These are phyloP conservation scores for Chlamydomonas sphaeroides DNA, from an alignment of 139 green algal genomes.

Conservation along the genomic window DNA sequence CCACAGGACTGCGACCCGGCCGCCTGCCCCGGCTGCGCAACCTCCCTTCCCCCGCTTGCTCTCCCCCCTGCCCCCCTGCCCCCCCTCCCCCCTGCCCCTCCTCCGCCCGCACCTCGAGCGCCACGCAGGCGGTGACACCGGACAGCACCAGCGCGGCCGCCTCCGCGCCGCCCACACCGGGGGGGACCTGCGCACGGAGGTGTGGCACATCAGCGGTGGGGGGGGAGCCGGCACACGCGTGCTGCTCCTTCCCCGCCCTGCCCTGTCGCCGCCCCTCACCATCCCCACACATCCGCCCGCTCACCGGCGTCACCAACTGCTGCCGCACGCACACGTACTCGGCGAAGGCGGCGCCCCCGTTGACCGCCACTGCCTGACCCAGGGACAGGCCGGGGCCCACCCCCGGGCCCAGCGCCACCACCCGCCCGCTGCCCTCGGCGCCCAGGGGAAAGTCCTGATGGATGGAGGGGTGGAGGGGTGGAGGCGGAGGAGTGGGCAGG, in stretches of 20 bases:
- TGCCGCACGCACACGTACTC: constrained; percentile 63
- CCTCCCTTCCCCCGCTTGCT: no score
- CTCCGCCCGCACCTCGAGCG: constrained; percentile 61
- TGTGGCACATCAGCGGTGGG: no score
- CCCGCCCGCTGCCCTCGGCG: constrained; percentile 66
- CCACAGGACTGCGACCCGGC: no score
- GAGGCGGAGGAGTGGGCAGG: neutral
- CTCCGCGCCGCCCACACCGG: constrained; percentile 31
- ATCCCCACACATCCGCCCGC: no score
- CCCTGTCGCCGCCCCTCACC: no score
- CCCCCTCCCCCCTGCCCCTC: no score
- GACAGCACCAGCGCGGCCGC: constrained; percentile 59
- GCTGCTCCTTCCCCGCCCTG: no score
- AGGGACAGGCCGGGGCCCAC: constrained; percentile 39
- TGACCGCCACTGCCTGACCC: constrained; percentile 62
- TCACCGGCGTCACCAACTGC: no score
- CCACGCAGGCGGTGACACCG: constrained; percentile 58
- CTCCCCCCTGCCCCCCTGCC: no score
- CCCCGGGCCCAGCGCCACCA: constrained; percentile 55
- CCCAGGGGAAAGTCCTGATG: constrained; percentile 60
- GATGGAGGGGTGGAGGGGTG: neutral
- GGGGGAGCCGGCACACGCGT: no score
- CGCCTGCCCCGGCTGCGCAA: no score
- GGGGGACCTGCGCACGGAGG: no score
- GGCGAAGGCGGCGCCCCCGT: constrained; percentile 54